These are phyloP conservation scores for Carex arenaria DNA, from an alignment of 202 grass and related monocot genomes.

Conservation along the genomic window DNA sequence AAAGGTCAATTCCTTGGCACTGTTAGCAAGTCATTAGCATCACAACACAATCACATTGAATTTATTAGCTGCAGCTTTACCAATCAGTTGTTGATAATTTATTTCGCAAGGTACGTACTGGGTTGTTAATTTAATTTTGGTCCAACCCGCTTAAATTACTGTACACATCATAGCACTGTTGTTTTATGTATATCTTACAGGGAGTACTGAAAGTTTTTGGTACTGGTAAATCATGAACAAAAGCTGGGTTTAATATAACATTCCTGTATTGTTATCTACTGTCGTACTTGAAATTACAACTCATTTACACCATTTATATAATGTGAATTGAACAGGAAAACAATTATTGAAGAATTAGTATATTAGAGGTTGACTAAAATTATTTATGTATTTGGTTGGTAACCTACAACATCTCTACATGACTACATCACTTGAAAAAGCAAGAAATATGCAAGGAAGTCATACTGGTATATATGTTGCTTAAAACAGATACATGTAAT, in stretches of 20 bases:
- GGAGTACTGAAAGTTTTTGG: neutral
- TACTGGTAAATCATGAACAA: slow-evolving; percentile 1
- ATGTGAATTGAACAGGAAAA: neutral
- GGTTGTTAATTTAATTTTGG: neutral
- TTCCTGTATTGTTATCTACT: neutral
- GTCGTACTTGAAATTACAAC: too few species aligned
- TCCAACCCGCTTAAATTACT: neutral
- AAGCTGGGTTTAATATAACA: neutral
- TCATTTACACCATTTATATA: too few species aligned
- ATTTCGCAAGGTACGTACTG: neutral
- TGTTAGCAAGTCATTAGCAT: slow-evolving; percentile 10
- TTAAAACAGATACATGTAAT: slow-evolving; percentile 6
- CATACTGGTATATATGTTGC: neutral
- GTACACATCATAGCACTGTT: neutral
- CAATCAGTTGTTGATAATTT: neutral
- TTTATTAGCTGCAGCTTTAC: neutral
- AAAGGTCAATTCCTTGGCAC: neutral
- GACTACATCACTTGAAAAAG: slow-evolving; percentile 10
- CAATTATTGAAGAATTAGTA: neutral
- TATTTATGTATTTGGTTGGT: neutral
- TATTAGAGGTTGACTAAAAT: neutral
- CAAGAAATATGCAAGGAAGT: neutral
- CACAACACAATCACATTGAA: neutral
- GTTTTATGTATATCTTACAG: neutral
- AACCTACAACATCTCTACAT: neutral